A percentile compares a stretch with the other conserved stretches of the same genome.
Evolutionary conservation across 805 yeast genomes (phyloP).

Genomic region (Blastobotrys mokoenaii): DNA sequence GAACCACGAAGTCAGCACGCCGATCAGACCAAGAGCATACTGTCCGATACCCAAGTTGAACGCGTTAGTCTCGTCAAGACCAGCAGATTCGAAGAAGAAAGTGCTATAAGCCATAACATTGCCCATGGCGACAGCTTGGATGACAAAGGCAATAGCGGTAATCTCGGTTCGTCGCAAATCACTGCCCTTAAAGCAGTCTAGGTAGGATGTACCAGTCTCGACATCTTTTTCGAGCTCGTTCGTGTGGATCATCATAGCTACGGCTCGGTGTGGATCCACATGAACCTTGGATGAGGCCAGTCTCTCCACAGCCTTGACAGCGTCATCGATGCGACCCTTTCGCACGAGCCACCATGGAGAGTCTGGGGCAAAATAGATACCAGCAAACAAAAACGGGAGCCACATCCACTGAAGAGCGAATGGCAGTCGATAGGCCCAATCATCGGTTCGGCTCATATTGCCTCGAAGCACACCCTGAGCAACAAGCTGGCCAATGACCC

Average conservation of each 20-base stretch:
- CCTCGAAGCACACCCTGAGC: constrained; percentile 41
- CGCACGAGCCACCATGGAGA: constrained; percentile 49
- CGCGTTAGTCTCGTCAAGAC: constrained; percentile 19
- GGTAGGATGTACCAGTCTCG: constrained; percentile 4
- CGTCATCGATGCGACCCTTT: constrained; percentile 33
- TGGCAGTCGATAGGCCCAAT: constrained; percentile 11
- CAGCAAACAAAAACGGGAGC: constrained; percentile 13
- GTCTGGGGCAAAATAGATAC: constrained; percentile 41
- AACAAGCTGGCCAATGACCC: constrained; percentile 50
- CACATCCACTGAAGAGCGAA: constrained; percentile 17
- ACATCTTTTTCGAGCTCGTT: constrained; percentile 9
- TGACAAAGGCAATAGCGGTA: constrained; percentile 27
- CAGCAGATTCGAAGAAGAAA: constrained; percentile 43
- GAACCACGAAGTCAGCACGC: constrained; percentile 27
- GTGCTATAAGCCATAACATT: constrained; percentile 29
- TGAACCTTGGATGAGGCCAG: constrained; percentile 23
- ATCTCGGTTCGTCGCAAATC: constrained; percentile 44
- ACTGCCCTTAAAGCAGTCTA: constrained; percentile 40
- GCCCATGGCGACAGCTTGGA: constrained; percentile 36
- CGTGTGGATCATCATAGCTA: constrained; percentile 19
- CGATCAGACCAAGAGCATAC: constrained; percentile 39
- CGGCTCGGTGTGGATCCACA: constrained; percentile 19
- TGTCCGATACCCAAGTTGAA: constrained; percentile 40
- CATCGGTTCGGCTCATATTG: constrained; percentile 25
- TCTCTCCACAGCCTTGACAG: constrained; percentile 32